phyloP scores from a whole-genome alignment of 2,329 filamentous ascomycete species.

The Aspergillus fijiensis region DNA sequence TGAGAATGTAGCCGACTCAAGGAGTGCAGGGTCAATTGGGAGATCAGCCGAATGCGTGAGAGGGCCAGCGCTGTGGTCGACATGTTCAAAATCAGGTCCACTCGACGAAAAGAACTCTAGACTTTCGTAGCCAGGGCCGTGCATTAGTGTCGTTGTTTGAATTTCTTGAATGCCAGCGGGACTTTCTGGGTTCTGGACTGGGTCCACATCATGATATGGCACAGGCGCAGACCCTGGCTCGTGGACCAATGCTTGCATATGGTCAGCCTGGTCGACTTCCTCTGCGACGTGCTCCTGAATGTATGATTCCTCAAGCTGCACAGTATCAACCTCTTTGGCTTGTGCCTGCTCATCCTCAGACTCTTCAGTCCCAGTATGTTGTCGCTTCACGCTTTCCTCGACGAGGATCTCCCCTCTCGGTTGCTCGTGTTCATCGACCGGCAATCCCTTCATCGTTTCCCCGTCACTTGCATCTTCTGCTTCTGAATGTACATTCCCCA shows the following conservation, averaged over 20 bases:
- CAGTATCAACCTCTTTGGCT: not conserved
- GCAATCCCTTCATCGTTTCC: not conserved
- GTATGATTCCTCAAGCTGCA: not conserved
- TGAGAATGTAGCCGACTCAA: not conserved
- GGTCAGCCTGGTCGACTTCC: not conserved
- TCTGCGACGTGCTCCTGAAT: not conserved
- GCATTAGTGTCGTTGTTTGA: not conserved
- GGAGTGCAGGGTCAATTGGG: conserved; percentile 16
- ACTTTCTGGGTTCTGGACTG: not conserved
- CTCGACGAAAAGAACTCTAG: conserved; percentile 16
- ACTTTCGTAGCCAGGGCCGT: conserved; percentile 19
- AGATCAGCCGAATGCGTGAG: not conserved
- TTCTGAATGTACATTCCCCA: not conserved
- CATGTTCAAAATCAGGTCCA: conserved; percentile 12
- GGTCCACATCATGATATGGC: not conserved
- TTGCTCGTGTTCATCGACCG: not conserved
- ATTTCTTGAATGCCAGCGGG: not conserved
- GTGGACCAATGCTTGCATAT: not conserved
- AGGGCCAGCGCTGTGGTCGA: conserved; percentile 1
- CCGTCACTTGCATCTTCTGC: not conserved
- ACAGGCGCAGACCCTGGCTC: not conserved
- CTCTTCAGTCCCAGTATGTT: not conserved
- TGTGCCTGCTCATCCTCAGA: not conserved
- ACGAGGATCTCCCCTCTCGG: not conserved
- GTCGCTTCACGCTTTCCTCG: not conserved